These are phyloP conservation scores for Solanum aculeatissimum DNA, from an alignment of 305 asterid species.

Conservation along the genomic window DNA sequence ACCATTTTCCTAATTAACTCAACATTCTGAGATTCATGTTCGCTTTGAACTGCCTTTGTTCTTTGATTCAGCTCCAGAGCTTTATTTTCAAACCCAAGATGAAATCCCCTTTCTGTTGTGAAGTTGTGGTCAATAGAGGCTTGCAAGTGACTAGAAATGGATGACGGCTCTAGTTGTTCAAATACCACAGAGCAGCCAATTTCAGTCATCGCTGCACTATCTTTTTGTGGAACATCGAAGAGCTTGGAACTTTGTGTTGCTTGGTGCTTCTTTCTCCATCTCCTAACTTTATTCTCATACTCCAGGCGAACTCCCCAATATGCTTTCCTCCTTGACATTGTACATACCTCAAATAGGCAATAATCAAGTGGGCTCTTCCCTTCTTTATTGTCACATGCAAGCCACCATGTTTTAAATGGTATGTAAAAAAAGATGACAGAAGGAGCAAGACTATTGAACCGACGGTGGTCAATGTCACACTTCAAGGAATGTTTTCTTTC, in stretches of 20 bases:
- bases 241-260: neutral
- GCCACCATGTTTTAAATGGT: neutral
- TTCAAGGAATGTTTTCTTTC: neutral
- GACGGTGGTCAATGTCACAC: neutral
- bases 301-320: neutral
- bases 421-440: neutral
- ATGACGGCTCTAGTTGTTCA: neutral
- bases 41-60: neutral
- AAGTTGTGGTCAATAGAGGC: neutral
- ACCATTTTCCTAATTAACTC: neutral
- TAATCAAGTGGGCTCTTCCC: neutral
- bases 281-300: neutral
- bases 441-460: neutral
- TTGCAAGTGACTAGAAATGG: neutral
- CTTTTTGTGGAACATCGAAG: neutral
- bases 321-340: neutral
- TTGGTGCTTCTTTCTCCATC: neutral
- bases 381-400: neutral
- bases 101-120: neutral
- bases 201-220: neutral
- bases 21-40: neutral
- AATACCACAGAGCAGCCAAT: neutral
- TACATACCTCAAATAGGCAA: neutral
- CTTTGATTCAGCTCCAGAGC: neutral
- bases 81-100: neutral